phyloP scores from a whole-genome alignment of 352 stramenopile species.

The Phytopythium oedochilum region DNA sequence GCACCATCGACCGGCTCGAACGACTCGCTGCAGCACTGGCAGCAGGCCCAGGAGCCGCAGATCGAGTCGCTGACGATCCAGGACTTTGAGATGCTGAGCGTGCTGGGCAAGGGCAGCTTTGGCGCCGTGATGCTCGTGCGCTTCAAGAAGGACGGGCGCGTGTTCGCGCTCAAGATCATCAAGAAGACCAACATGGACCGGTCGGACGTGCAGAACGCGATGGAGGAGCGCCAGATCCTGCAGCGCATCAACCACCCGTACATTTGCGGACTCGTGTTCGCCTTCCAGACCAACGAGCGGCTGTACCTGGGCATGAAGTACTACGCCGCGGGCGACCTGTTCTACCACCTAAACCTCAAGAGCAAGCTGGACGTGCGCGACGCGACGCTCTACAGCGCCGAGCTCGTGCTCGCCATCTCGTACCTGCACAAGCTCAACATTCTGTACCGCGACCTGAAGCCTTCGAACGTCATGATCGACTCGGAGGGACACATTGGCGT shows the following conservation, averaged over 20 bases:
- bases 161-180: slow-evolving; percentile 90
- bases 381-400: slow-evolving; percentile 71
- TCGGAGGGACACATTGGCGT: slow-evolving; percentile 85
- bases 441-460: slow-evolving; percentile 84
- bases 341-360: slow-evolving; percentile 87
- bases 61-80: slow-evolving; percentile 77
- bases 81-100: slow-evolving; percentile 89
- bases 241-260: slow-evolving; percentile 87
- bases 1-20: neutral
- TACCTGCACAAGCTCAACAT: slow-evolving; percentile 90
- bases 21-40: slow-evolving; percentile 8
- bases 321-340: slow-evolving; percentile 83
- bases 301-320: slow-evolving; percentile 90
- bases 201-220: slow-evolving; percentile 79
- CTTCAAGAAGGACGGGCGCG: slow-evolving; percentile 85
- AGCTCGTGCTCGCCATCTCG: slow-evolving; percentile 85
- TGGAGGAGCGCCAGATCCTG: slow-evolving; percentile 88
- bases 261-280: slow-evolving; percentile 84
- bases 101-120: slow-evolving; percentile 84
- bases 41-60: slow-evolving; percentile 9
- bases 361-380: slow-evolving; percentile 59
- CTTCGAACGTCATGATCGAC: slow-evolving; percentile 89
- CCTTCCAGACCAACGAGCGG: slow-evolving; percentile 86
- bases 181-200: slow-evolving; percentile 89
- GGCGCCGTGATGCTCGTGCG: slow-evolving; percentile 87